phyloP scores from a whole-genome alignment of 2,329 filamentous ascomycete species.

The Trichophyton mentagrophytes region DNA sequence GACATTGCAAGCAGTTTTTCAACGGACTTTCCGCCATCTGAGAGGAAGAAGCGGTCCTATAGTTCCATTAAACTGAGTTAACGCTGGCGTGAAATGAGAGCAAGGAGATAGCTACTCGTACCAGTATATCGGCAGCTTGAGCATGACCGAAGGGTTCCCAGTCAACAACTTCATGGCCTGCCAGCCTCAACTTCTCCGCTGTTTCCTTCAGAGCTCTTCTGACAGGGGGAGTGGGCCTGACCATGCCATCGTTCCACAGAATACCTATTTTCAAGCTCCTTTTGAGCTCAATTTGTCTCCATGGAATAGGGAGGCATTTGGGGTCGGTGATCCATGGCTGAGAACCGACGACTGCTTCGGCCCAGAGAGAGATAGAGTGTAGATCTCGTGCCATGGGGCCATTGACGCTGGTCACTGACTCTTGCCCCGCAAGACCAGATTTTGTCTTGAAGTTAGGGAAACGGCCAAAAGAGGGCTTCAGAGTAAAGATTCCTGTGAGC shows the following conservation, averaged over 20 bases:
- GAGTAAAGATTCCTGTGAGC: constrained; percentile 42
- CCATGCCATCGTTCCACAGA: constrained; percentile 33
- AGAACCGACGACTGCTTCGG: constrained; percentile 22
- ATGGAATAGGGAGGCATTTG: constrained; percentile 28
- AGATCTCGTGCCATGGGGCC: constrained; percentile 29
- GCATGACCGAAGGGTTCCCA: constrained; percentile 38
- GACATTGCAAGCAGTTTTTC: constrained; percentile 16
- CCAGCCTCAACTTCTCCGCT: constrained; percentile 22
- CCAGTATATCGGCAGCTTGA: constrained; percentile 28
- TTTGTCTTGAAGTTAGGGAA: constrained; percentile 45
- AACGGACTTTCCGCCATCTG: constrained; percentile 39
- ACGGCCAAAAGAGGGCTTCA: constrained; percentile 44
- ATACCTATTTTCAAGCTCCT: constrained; percentile 37
- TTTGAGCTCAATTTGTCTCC: constrained; percentile 23
- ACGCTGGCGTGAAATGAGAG: background rate
- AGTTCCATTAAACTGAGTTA: background rate
- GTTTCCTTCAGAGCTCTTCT: constrained; percentile 24
- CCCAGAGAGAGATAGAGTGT: constrained; percentile 24
- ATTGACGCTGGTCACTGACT: constrained; percentile 30
- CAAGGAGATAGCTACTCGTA: constrained; percentile 14
- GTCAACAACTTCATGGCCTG: constrained; percentile 29
- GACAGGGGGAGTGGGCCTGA: constrained; percentile 42
- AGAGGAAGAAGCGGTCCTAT: constrained; percentile 27
- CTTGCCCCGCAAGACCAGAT: constrained; percentile 28
- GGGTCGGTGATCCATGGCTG: constrained; percentile 29